Base-by-base conservation (phyloP, 768 basidiomycete species). In the Mycena pura region DNA sequence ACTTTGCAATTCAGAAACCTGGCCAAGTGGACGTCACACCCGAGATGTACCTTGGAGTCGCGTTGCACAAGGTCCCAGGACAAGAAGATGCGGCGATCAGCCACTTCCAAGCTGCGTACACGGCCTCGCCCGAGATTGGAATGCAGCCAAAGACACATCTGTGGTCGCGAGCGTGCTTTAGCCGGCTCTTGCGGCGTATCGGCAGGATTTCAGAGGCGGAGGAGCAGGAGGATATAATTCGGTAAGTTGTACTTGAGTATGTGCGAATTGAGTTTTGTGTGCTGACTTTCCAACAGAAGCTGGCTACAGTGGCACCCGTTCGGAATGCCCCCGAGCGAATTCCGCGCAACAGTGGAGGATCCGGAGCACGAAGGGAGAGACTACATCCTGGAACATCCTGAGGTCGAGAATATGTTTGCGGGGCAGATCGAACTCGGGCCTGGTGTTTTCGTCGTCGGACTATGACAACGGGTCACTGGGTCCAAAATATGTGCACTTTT, bases 91-190 rank as follows among this genome's bases (percentile, higher is more conserved):
- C 40, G 3, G 57, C 57, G 14, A 25, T 59, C 5, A 10, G 25
- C 28, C 57, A 59, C 27, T 59, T 59, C 15, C 48, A 24, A 6
- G 19, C 27, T 15, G 58, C 50, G 14, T 60, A 52, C 50, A 25
- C 24, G 24, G 3, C 17, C 13, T 31, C 58, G 15, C 58, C 58
- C 5, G 32, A n/a, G 19, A 48, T 54, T n/a, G 52, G 34, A 13
- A 48, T 53, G 28, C 59, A 60, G 36, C 28, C 24, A 22, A 21
- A 11, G n/a, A 60, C 59, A 1, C 52, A 54, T 17, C 38, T 60
- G 27, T 60, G 58, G 58, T 52, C 58, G 14, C 50, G 58, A 27
- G 58, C 58, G 28, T 60, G 58, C 24, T 60, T 45, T 29, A 60
- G 58, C n/a, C 58, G 58, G 19, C 58, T 60, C 24, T n/a, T 60